Conservation (phyloP, 768 basidiomycete genomes). For the Agrocybe chaxingu region DNA sequence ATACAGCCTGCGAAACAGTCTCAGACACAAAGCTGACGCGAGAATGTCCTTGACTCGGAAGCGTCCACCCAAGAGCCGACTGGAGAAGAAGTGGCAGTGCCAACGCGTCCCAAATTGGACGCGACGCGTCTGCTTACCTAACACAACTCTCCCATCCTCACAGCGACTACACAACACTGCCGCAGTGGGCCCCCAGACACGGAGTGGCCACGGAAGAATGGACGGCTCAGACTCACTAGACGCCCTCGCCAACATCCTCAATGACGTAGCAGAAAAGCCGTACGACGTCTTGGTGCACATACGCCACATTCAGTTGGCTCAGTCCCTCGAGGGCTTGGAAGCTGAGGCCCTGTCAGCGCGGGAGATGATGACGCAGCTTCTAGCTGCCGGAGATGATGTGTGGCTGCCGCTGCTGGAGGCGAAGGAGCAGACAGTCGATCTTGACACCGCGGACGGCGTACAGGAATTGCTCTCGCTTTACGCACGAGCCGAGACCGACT, state of each 20-base stretch:
- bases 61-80: background rate
- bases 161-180: background rate
- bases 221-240: slow-evolving; percentile 61
- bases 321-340: slow-evolving; percentile 51
- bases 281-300: slow-evolving; percentile 63
- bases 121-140: slow-evolving; percentile 9
- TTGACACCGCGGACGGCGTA: slow-evolving; percentile 50
- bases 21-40: background rate
- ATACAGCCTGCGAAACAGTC: background rate
- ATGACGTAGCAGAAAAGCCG: slow-evolving; percentile 53
- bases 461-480: slow-evolving; percentile 60
- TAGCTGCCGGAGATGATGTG: slow-evolving; percentile 65
- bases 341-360: slow-evolving; percentile 58
- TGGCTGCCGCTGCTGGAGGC: slow-evolving; percentile 70
- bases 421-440: slow-evolving; percentile 46
- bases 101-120: slow-evolving; percentile 1
- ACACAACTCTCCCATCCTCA: background rate
- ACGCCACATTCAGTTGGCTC: slow-evolving; percentile 63
- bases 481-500: slow-evolving; percentile 67
- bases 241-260: slow-evolving; percentile 58
- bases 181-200: background rate
- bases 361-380: slow-evolving; percentile 61
- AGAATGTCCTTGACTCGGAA: background rate
- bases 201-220: slow-evolving; percentile 10
- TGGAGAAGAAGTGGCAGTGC: slow-evolving; percentile 6